These are phyloP conservation scores for Talaromyces funiculosus DNA, from an alignment of 2,329 filamentous ascomycete genomes.

Conservation along the genomic window DNA sequence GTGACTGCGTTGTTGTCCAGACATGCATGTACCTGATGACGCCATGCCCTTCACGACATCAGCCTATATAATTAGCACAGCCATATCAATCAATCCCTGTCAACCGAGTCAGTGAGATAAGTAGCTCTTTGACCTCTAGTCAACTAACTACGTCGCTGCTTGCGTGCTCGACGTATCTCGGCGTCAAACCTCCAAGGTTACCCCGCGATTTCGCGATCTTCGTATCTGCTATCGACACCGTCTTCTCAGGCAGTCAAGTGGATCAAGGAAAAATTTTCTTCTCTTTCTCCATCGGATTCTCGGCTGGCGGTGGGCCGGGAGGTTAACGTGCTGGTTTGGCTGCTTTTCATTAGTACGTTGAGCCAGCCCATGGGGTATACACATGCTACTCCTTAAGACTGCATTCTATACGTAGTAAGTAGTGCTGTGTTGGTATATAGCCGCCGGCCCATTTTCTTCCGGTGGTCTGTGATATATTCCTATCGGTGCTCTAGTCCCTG, in stretches of 20 bases:
- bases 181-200: neutral
- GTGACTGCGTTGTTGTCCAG: too few species aligned
- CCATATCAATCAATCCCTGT: neutral
- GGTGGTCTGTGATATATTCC: too few species aligned
- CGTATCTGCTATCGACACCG: conserved; percentile 1
- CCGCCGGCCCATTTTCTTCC: neutral
- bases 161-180: neutral
- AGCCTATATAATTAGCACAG: neutral
- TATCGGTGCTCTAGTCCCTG: too few species aligned
- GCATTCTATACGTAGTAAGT: neutral
- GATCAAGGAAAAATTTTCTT: neutral
- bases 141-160: too few species aligned
- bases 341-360: neutral
- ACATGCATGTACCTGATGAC: neutral
- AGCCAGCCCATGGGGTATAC: neutral
- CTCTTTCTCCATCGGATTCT: neutral
- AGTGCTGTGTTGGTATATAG: neutral
- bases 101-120: neutral
- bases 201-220: conserved; percentile 3
- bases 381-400: neutral
- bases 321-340: neutral
- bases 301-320: neutral
- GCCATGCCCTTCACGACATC: neutral
- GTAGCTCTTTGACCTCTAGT: neutral
- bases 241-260: neutral